Conservation (phyloP, 768 basidiomycete genomes). For the Boletus huronensis region DNA sequence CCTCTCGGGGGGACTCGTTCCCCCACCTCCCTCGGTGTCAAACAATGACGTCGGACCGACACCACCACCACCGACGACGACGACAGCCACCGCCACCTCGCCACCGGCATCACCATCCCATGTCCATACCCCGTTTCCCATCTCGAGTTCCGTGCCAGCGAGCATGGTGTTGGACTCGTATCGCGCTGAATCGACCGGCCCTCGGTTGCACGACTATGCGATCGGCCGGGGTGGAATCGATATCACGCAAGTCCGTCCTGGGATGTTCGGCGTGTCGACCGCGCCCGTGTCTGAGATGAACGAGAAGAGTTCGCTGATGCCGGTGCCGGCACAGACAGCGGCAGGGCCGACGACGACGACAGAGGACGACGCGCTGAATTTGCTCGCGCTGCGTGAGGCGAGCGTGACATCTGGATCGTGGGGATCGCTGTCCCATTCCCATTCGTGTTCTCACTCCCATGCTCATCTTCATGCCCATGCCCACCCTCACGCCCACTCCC, state of each 20-base stretch:
- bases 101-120: slow-evolving; percentile 7
- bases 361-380: slow-evolving; percentile 27
- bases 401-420: slow-evolving; percentile 1
- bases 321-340: neutral
- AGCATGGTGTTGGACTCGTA: neutral
- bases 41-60: slow-evolving; percentile 6
- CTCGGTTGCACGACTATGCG: slow-evolving; percentile 65
- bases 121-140: slow-evolving; percentile 22
- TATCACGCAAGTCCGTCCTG: slow-evolving; percentile 60
- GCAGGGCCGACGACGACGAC: slow-evolving; percentile 1
- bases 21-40: slow-evolving; percentile 38
- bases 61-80: neutral
- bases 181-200: slow-evolving; percentile 35
- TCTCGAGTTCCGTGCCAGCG: slow-evolving; percentile 55
- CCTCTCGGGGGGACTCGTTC: slow-evolving; percentile 67
- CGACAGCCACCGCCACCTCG: neutral
- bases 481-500: neutral
- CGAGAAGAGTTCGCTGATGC: slow-evolving; percentile 1
- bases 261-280: slow-evolving; percentile 41
- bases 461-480: neutral
- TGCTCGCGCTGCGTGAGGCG: slow-evolving; percentile 20
- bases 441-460: neutral
- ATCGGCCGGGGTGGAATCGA: slow-evolving; percentile 35
- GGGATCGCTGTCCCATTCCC: slow-evolving; percentile 1
- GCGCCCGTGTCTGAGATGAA: neutral